Base-by-base conservation (phyloP, 2,329 filamentous ascomycete species). In the Penicillium polonicum region DNA sequence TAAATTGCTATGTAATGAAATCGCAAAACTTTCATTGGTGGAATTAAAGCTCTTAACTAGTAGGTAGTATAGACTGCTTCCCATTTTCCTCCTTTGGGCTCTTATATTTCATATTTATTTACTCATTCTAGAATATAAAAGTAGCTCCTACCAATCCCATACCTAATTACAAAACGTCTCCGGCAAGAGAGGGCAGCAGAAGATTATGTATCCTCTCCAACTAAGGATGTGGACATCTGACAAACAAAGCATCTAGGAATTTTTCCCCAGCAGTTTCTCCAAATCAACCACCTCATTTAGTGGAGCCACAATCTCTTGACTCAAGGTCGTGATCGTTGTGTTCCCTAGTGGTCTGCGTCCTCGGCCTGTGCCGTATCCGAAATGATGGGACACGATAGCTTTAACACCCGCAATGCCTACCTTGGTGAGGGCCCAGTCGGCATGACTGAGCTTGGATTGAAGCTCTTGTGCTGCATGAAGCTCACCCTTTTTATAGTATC, bases 351-450 rank as follows among this genome's bases (percentile, higher is more conserved):
- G 46, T 12, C 17, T 48, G 5, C 52, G 52, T 21, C 33, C 35
- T 5, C 45, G 52, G 12, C 33, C 25, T 2, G 33, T 44, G 17
- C 89, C 89, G 70, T 92, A 92, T 48, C 89, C 88, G 71, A 85
- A 91, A 73, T 89, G 89, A 67, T 79, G 84, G 78, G 91, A 85
- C 63, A 92, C 88, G n/a, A 88, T 88, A 64, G 84, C 83, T 80
- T 92, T 92, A 29, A 89, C 91, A 29, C 89, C 89, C 2, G 89
- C 86, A 67, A 92, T 89, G 50, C 88, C 88, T 0, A 87, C 79
- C 79, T 90, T 92, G 59, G 88, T 91, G 59, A 92, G 77, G 38
- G 88, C 85, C 89, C 89, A 92, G 74, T 92, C 89, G 39, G 85
- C 87, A 71, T 85, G 85, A 68, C 85, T 85, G 58, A 92, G 81